Conservation (phyloP, 2,329 filamentous ascomycete genomes). For the Annulohypoxylon truncatum region DNA sequence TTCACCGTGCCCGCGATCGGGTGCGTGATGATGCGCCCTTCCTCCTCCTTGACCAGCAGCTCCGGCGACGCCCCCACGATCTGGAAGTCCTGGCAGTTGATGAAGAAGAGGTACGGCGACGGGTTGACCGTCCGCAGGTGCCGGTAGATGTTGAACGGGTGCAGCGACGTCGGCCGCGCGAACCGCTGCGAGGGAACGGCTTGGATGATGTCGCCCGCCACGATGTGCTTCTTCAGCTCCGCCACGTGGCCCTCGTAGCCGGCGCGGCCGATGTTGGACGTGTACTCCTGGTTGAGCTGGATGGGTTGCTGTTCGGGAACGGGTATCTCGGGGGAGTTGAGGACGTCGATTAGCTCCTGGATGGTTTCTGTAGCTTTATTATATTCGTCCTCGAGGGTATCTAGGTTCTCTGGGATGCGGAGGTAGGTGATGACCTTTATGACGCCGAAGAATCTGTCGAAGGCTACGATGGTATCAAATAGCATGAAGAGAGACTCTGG, state of each 20-base stretch:
- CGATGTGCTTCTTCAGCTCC: constrained; percentile 88
- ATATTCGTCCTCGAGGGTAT: constrained; percentile 74
- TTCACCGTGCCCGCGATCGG: constrained; percentile 97
- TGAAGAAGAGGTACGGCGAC: constrained; percentile 96
- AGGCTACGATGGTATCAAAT: constrained; percentile 92
- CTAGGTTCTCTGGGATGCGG: constrained; percentile 69
- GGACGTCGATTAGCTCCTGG: constrained; percentile 73
- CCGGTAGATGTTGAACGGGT: constrained; percentile 98
- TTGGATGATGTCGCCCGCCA: constrained; percentile 94
- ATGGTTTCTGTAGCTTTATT: constrained; percentile 73
- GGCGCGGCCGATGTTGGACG: constrained; percentile 87
- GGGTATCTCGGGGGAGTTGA: constrained; percentile 80
- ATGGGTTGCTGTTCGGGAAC: constrained; percentile 82
- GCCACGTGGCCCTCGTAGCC: constrained; percentile 95
- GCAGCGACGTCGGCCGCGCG: constrained; percentile 86
- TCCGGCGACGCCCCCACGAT: constrained; percentile 96
- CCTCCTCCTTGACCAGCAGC: constrained; percentile 90
- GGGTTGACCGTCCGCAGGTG: constrained; percentile 97
- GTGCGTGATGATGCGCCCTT: constrained; percentile 90
- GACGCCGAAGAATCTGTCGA: constrained; percentile 93
- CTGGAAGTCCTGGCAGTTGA: constrained; percentile 91
- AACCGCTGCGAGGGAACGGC: constrained; percentile 95
- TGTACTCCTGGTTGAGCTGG: constrained; percentile 79
- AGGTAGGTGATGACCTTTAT: constrained; percentile 96
- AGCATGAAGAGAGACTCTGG: constrained; percentile 98